Base-by-base conservation (phyloP, 148 eudicot species). In the Drosera capensis region DNA sequence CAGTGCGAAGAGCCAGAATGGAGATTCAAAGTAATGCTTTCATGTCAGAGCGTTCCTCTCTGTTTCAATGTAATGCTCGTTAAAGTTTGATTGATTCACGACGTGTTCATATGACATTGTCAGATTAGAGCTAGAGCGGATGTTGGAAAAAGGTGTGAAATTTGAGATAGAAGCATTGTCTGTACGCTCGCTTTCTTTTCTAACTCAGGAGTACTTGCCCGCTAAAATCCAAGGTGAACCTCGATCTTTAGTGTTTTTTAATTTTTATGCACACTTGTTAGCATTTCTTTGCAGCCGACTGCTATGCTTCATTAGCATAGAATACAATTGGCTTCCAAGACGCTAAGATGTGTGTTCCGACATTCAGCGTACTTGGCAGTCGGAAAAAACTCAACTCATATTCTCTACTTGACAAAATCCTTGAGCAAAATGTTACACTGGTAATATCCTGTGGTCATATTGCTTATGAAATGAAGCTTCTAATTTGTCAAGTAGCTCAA, bases 81-180 rank as follows among this genome's bases (percentile, higher is more conserved):
- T 34, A 51, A 30, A 54, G 37, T 51, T 22, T 58, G 50, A 50
- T 53, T n/a, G 51, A 38, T 12, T 41, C 14, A 1, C 42, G 16
- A 3, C 19, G 15, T 15, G 35, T 20, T 22, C 49, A 17, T 40
- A 58, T 19, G 41, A 43, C 14, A 35, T 12, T 60, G 26, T 23
- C 49, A 85, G 94, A 70, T 65, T 58, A 57, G 94, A 90, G 52
- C 58, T 90, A 36, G 71, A 81, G 70, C 43, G 68, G 68, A 58
- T 85, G 88, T 70, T 85, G 70, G 72, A 70, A 49, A 81, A 70
- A 62, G 95, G 88, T 51, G 73, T 78, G 54, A 90, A 90, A 59
- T 90, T 81, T 49, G 99, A 90, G 80, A 76, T 90, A 40, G 99
- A 90, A 78, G 95, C 95, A 44, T 62, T 90, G 51, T 81, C 94